A percentile compares a stretch with the other conserved stretches of the same genome.
phyloP scores from a whole-genome alignment of 805 yeast species.

The Yamadazyma ubonensis region DNA sequence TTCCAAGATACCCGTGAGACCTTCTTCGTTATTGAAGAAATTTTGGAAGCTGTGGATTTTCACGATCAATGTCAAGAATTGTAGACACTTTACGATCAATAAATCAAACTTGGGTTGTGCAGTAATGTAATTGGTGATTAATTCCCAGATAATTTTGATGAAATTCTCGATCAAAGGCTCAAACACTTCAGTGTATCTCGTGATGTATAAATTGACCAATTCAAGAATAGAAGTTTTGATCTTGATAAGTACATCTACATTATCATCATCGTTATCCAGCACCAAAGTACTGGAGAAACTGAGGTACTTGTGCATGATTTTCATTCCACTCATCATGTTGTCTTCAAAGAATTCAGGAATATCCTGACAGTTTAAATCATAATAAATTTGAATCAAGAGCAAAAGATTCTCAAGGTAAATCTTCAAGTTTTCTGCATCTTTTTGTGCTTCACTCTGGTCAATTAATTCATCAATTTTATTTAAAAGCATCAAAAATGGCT shows the following conservation, averaged over 20 bases:
- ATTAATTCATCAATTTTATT: slow-evolving; percentile 67
- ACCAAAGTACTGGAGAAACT: slow-evolving; percentile 55
- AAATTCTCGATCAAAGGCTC: slow-evolving; percentile 74
- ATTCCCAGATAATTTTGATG: slow-evolving; percentile 78
- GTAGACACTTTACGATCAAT: slow-evolving; percentile 74
- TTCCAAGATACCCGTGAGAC: slow-evolving; percentile 71
- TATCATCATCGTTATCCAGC: slow-evolving; percentile 61
- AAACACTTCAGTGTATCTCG: slow-evolving; percentile 90
- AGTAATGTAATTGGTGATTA: slow-evolving; percentile 61
- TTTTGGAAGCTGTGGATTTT: slow-evolving; percentile 64
- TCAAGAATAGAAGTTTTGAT: slow-evolving; percentile 84
- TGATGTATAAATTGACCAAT: slow-evolving; percentile 77
- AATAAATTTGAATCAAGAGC: slow-evolving; percentile 75
- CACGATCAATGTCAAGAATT: slow-evolving; percentile 79
- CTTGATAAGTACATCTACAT: slow-evolving; percentile 64
- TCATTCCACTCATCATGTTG: slow-evolving; percentile 73
- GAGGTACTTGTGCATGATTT: slow-evolving; percentile 77
- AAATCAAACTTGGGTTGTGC: slow-evolving; percentile 78
- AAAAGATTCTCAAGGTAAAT: slow-evolving; percentile 69
- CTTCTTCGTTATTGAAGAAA: slow-evolving; percentile 59
- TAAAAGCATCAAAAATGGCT: slow-evolving; percentile 73
- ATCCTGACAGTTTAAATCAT: slow-evolving; percentile 95
- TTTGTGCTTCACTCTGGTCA: slow-evolving; percentile 30
- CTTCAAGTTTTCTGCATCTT: slow-evolving; percentile 45
- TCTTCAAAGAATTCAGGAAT: slow-evolving; percentile 98